Percentiles rank a stretch among this genome's conserved stretches.
These are phyloP conservation scores for Gossypium mustelinum DNA, from an alignment of 345 rosid genomes.

Conservation along the genomic window DNA sequence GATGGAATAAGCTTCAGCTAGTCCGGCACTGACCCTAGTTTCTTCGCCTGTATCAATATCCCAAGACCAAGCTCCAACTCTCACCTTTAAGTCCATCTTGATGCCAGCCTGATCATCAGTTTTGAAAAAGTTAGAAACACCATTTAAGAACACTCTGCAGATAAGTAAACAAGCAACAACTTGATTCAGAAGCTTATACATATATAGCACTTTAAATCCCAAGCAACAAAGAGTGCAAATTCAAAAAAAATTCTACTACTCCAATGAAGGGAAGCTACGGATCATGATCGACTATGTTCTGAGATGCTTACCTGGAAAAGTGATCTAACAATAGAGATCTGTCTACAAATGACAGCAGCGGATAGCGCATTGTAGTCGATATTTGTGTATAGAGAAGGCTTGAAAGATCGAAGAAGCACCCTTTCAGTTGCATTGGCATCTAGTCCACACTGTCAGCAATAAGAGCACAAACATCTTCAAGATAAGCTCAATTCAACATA, in stretches of 20 bases:
- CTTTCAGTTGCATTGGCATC: slow-evolving; percentile 44
- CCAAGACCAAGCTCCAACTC: slow-evolving; percentile 73
- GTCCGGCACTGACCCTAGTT: slow-evolving; percentile 59
- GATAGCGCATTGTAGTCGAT: slow-evolving; percentile 50
- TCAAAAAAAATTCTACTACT: neutral
- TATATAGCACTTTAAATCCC: neutral
- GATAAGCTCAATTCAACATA: too few species aligned
- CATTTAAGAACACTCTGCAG: neutral
- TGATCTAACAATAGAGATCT: slow-evolving; percentile 39
- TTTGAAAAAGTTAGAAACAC: neutral
- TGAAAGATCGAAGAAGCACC: slow-evolving; percentile 45
- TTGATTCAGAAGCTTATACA: neutral
- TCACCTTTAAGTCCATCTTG: slow-evolving; percentile 36
- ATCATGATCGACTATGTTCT: neutral
- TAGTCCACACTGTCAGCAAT: slow-evolving; percentile 40
- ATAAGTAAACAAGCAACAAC: neutral
- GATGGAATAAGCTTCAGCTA: slow-evolving; percentile 48
- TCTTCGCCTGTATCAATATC: slow-evolving; percentile 60
- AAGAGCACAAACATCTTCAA: neutral
- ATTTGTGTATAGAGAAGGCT: slow-evolving; percentile 56
- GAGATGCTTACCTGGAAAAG: slow-evolving; percentile 41
- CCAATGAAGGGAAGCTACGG: neutral
- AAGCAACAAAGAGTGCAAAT: neutral
- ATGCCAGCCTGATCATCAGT: slow-evolving; percentile 39
- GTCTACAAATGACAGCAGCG: slow-evolving; percentile 58